phyloP scores from a whole-genome alignment of 495 filamentous ascomycete genomes.

The Penicillium crystallinum region DNA sequence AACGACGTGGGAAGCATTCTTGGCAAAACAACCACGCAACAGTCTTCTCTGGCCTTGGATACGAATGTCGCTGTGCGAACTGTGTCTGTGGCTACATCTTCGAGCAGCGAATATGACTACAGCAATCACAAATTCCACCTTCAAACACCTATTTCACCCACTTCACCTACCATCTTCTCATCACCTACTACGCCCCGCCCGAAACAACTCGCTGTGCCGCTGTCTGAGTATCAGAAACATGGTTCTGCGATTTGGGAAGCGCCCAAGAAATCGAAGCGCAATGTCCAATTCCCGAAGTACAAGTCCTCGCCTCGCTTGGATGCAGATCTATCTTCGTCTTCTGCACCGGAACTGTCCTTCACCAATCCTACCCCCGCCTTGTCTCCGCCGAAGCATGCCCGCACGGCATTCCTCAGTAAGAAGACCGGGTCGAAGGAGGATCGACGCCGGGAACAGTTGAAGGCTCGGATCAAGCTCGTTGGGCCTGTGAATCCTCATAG shows the following conservation, averaged over 20 bases:
- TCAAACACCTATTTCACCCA: slow-evolving; percentile 12
- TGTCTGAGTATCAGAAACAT: slow-evolving; percentile 35
- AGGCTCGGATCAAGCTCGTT: slow-evolving; percentile 42
- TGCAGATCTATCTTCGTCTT: neutral
- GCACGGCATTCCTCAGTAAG: slow-evolving; percentile 30
- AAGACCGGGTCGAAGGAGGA: slow-evolving; percentile 33
- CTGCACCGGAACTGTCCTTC: neutral
- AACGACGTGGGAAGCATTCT: neutral
- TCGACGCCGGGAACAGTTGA: slow-evolving; percentile 34
- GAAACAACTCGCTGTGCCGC: slow-evolving; percentile 32
- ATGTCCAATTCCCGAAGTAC: slow-evolving; percentile 21
- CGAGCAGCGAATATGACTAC: slow-evolving; percentile 3
- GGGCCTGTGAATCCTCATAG: slow-evolving; percentile 37
- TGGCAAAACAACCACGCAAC: neutral
- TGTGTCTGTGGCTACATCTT: neutral
- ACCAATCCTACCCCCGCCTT: slow-evolving; percentile 12
- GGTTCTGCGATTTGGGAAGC: slow-evolving; percentile 36
- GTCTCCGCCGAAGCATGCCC: slow-evolving; percentile 23
- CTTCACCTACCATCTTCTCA: neutral
- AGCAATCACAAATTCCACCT: slow-evolving; percentile 2
- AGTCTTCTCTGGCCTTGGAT: neutral
- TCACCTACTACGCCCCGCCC: slow-evolving; percentile 7
- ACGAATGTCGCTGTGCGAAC: neutral
- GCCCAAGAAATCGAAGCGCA: slow-evolving; percentile 27
- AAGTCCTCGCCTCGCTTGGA: neutral